Percentiles rank a stretch among this genome's conserved stretches.
These are phyloP conservation scores for Cutaneotrichosporon sp. DNA, from an alignment of 1,284 basidiomycete genomes.

Conservation along the genomic window DNA sequence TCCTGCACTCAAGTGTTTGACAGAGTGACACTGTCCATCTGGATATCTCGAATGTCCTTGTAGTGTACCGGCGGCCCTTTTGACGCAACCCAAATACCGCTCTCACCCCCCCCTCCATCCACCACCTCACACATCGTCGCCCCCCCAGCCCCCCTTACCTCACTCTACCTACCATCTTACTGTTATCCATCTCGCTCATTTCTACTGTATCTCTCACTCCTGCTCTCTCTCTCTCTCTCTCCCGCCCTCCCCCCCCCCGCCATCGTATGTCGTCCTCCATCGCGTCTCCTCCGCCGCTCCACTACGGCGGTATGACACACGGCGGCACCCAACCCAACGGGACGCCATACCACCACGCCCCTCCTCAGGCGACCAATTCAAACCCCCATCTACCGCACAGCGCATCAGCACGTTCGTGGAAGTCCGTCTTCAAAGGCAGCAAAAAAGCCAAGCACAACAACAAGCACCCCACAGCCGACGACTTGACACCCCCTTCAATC, in stretches of 20 bases:
- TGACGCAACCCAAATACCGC: no score
- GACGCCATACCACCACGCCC: neutral
- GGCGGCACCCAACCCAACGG: neutral
- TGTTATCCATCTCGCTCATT: no score
- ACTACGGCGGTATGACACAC: neutral
- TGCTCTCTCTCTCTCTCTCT: neutral
- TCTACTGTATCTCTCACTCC: neutral
- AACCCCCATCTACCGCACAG: no score
- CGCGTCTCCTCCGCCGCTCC: neutral
- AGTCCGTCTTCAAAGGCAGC: constrained; percentile 6
- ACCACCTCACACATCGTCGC: no score
- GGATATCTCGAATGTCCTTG: no score
- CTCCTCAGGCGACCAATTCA: neutral
- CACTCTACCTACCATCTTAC: no score
- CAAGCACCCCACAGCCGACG: neutral
- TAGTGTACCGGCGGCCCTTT: no score
- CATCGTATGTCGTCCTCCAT: constrained; percentile 1
- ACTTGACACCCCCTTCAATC: constrained; percentile 9
- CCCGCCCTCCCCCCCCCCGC: neutral
- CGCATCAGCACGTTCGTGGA: constrained; percentile 1
- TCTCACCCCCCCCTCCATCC: no score
- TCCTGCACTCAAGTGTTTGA: no score
- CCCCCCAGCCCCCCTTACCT: no score
- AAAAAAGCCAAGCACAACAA: constrained; percentile 1
- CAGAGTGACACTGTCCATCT: no score